These are phyloP conservation scores for Kuraishia hungarica DNA, from an alignment of 805 yeast genomes.

Conservation along the genomic window DNA sequence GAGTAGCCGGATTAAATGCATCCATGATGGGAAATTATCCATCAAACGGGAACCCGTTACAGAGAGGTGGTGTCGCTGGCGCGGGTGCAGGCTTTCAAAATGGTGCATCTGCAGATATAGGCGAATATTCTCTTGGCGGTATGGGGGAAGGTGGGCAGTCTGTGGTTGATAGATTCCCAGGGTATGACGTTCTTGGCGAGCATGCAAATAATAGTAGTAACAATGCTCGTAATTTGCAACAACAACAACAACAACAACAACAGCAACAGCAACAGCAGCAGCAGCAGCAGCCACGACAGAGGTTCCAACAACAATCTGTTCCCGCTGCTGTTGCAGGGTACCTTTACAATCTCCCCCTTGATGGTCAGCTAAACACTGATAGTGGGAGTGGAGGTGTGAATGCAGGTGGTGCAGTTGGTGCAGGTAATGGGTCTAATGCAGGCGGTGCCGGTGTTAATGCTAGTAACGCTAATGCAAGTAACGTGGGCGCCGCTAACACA, in stretches of 20 bases:
- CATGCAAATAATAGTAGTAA: not conserved
- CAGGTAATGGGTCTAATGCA: no score
- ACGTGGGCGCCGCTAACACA: not conserved
- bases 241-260: not conserved
- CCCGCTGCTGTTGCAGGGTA: not conserved
- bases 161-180: not conserved
- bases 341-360: not conserved
- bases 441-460: not conserved
- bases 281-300: not conserved
- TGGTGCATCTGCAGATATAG: not conserved
- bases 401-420: no score
- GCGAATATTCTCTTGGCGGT: not conserved
- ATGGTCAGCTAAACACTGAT: slow-evolving; percentile 1
- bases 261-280: not conserved
- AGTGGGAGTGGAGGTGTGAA: not conserved
- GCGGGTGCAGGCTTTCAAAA: not conserved
- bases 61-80: not conserved
- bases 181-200: not conserved
- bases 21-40: not conserved
- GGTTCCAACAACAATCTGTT: slow-evolving; percentile 1
- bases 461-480: not conserved
- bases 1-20: not conserved
- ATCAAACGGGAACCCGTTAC: not conserved
- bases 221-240: not conserved
- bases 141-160: not conserved